These are phyloP conservation scores for Aspergillus asperescens DNA, from an alignment of 495 filamentous ascomycete genomes.

Conservation along the genomic window DNA sequence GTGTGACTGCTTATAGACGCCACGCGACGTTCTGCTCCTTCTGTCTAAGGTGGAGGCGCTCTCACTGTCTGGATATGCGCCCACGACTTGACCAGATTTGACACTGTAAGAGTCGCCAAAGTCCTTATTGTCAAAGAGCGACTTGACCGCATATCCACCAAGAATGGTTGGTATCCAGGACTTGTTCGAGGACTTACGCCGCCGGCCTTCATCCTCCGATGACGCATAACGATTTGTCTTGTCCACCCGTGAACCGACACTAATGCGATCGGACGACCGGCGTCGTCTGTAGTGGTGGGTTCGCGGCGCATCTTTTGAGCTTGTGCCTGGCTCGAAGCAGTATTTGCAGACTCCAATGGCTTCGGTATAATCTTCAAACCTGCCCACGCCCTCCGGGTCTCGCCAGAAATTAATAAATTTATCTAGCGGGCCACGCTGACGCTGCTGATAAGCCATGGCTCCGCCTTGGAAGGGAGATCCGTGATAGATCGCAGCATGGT, in stretches of 20 bases:
- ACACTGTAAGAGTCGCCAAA: constrained; percentile 58
- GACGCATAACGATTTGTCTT: constrained; percentile 55
- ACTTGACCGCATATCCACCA: constrained; percentile 52
- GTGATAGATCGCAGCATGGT: constrained; percentile 21
- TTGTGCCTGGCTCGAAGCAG: constrained; percentile 62
- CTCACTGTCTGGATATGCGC: constrained; percentile 34
- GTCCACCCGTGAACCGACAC: constrained; percentile 45
- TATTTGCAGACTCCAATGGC: constrained; percentile 62
- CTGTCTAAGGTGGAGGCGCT: constrained; percentile 34
- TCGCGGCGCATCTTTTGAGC: constrained; percentile 57
- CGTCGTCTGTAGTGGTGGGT: constrained; percentile 53
- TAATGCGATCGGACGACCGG: constrained; percentile 44
- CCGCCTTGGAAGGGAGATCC: constrained; percentile 23
- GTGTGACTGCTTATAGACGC: constrained; percentile 32
- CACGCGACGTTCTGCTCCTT: constrained; percentile 42
- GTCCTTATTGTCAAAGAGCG: constrained; percentile 47
- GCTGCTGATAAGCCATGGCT: constrained; percentile 41
- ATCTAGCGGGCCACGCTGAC: constrained; percentile 49
- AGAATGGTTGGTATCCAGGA: constrained; percentile 53
- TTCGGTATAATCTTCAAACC: constrained; percentile 71
- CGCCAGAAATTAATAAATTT: constrained; percentile 61
- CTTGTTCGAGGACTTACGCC: constrained; percentile 37
- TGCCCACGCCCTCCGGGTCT: constrained; percentile 61
- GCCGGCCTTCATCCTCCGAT: constrained; percentile 49
- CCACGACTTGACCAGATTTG: constrained; percentile 40